Conservation (phyloP, 192 early-diverging fungal species). For the Cetraspora pellucida region DNA sequence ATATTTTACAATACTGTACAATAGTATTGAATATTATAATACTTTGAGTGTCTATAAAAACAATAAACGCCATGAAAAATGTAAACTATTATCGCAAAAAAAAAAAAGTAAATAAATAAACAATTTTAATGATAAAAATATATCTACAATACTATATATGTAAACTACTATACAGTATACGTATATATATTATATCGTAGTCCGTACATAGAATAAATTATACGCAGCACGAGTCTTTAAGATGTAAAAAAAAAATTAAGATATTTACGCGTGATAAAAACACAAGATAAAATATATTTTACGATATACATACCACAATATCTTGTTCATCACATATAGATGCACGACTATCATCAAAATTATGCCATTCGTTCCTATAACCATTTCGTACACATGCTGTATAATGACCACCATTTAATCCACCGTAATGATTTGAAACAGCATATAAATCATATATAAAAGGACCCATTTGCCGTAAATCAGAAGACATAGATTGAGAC, state of each 20-base stretch:
- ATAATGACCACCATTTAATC: conserved; percentile 76
- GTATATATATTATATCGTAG: not conserved
- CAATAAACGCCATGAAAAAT: too few species aligned
- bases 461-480: conserved; percentile 19
- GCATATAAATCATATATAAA: conserved; percentile 79
- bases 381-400: conserved; percentile 71
- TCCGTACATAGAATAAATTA: conserved; percentile 23
- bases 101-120: too few species aligned
- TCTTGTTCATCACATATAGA: conserved; percentile 56
- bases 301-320: conserved; percentile 52
- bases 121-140: too few species aligned
- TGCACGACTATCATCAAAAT: conserved; percentile 86
- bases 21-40: too few species aligned
- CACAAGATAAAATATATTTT: too few species aligned
- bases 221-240: conserved; percentile 21
- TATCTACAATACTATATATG: too few species aligned
- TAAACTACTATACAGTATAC: too few species aligned
- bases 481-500: not conserved
- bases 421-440: conserved; percentile 80
- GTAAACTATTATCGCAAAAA: too few species aligned
- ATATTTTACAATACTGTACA: too few species aligned
- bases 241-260: not conserved
- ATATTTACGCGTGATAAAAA: too few species aligned
- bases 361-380: conserved; percentile 70
- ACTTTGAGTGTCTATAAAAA: too few species aligned